These are phyloP conservation scores for Adenanthera pavonina DNA, from an alignment of 306 rosid species.

Conservation along the genomic window DNA sequence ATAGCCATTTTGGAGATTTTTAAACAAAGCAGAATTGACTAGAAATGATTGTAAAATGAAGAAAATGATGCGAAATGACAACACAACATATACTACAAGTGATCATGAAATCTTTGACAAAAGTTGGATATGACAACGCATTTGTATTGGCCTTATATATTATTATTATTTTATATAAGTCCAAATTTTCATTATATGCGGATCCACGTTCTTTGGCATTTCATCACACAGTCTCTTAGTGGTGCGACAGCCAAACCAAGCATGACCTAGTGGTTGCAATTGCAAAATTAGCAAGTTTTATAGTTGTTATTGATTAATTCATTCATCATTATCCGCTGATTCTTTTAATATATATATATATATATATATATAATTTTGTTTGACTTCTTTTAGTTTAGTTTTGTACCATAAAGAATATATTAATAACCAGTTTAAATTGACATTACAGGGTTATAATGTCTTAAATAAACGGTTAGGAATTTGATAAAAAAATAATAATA, in stretches of 20 bases:
- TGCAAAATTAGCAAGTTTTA: conserved; percentile 27
- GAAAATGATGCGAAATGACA: conserved; percentile 35
- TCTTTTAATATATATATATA: neutral
- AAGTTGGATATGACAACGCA: conserved; percentile 43
- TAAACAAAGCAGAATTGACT: conserved; percentile 12
- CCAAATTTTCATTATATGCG: conserved; percentile 37
- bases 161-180: neutral
- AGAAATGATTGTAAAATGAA: conserved; percentile 8
- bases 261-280: conserved; percentile 22
- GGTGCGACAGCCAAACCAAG: conserved; percentile 31
- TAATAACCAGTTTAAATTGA: too few species aligned
- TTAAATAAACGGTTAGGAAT: too few species aligned
- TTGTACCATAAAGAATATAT: too few species aligned
- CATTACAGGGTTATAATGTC: too few species aligned
- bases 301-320: neutral
- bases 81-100: conserved; percentile 18
- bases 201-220: conserved; percentile 44
- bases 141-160: conserved; percentile 7
- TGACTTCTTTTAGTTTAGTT: neutral
- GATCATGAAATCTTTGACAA: conserved; percentile 43
- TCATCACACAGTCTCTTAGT: conserved; percentile 32
- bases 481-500: too few species aligned
- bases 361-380: neutral
- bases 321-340: neutral
- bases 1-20: neutral